Evolutionary conservation across 257 asterid species (phyloP).

Genomic region (Lycium ferocissimum): DNA sequence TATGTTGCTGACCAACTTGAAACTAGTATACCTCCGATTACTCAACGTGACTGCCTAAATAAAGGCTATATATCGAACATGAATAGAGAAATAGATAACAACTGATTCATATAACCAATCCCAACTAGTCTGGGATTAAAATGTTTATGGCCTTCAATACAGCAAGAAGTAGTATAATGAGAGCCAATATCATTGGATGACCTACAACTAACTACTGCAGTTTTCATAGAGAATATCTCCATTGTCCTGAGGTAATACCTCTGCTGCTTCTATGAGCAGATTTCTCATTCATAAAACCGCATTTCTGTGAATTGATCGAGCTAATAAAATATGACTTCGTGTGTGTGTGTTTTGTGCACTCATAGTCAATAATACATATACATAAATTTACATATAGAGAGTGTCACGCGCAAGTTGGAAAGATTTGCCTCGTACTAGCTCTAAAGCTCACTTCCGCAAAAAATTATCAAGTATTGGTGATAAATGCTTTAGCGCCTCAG

Average conservation of each 20-base stretch:
- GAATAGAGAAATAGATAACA: background rate
- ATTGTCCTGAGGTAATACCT: constrained; percentile 8
- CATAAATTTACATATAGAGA: constrained; percentile 28
- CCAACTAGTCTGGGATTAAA: background rate
- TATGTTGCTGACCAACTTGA: background rate
- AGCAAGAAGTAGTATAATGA: constrained; percentile 10
- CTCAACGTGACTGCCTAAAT: background rate
- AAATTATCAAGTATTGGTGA: background rate
- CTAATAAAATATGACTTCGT: background rate
- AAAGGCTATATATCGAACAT: background rate
- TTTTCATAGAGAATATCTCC: background rate
- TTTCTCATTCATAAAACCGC: background rate
- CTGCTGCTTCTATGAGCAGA: constrained; percentile 25
- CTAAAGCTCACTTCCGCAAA: background rate
- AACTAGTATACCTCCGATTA: background rate
- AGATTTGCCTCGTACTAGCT: background rate
- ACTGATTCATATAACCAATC: background rate
- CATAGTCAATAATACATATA: constrained; percentile 16
- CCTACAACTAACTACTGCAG: constrained; percentile 4
- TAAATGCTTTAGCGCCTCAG: background rate
- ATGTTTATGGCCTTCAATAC: background rate
- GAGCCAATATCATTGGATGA: background rate
- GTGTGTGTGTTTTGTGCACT: constrained; percentile 28
- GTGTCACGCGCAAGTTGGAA: background rate
- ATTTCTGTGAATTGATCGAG: background rate